A percentile compares a stretch with the other conserved stretches of the same genome.
Evolutionary conservation across 2,329 filamentous ascomycete genomes (phyloP).

Genomic region (Pyricularia sp.): DNA sequence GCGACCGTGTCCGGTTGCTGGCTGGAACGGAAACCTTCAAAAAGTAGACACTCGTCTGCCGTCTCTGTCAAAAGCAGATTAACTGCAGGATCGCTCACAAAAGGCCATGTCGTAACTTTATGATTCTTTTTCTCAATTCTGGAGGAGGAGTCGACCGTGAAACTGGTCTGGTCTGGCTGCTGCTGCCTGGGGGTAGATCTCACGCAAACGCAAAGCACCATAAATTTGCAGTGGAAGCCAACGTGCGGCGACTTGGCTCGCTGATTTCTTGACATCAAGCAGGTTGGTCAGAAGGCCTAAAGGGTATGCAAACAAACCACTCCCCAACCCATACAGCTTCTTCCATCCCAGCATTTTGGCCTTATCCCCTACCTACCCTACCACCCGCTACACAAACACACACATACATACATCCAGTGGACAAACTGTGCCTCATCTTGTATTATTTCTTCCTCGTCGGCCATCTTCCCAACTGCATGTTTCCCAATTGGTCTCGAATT

Average conservation of each 20-base stretch:
- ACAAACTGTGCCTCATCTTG: background rate
- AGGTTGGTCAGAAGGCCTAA: background rate
- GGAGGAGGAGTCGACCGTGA: background rate
- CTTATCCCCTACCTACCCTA: background rate
- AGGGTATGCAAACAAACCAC: background rate
- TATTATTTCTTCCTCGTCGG: background rate
- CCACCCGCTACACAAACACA: background rate
- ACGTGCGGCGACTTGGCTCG: background rate
- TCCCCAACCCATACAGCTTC: background rate
- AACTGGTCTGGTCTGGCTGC: constrained; percentile 2
- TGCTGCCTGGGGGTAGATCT: background rate
- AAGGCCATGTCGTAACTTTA: constrained; percentile 7
- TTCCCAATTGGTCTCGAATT: background rate
- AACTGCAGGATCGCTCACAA: constrained; percentile 4
- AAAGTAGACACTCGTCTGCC: constrained; percentile 2
- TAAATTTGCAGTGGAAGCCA: background rate
- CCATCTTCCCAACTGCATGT: background rate
- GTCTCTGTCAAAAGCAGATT: constrained; percentile 1
- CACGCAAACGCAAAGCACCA: background rate
- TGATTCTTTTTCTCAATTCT: background rate
- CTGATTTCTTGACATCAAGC: background rate
- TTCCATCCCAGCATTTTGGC: background rate
- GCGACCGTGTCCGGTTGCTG: background rate
- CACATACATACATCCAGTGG: background rate
- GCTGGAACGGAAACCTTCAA: background rate